phyloP scores from a whole-genome alignment of 495 filamentous ascomycete genomes.

The Annulohypoxylon nitens region DNA sequence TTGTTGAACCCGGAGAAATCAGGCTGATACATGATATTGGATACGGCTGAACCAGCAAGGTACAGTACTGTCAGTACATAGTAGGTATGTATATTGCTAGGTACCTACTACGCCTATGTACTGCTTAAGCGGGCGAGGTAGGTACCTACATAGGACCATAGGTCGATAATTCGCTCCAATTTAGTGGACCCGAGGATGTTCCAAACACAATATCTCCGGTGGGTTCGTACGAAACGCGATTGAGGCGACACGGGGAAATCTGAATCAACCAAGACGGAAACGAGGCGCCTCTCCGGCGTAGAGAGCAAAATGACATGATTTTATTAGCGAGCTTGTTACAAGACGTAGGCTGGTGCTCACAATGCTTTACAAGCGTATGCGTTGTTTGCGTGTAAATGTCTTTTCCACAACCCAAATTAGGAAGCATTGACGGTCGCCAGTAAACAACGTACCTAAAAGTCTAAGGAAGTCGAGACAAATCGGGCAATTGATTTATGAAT shows the following conservation, averaged over 20 bases:
- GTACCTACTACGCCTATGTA: background rate
- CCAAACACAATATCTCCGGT: slow-evolving; percentile 33
- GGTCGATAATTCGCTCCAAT: slow-evolving; percentile 1
- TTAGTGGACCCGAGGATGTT: slow-evolving; percentile 32
- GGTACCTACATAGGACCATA: background rate
- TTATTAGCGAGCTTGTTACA: slow-evolving; percentile 18
- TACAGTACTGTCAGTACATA: background rate
- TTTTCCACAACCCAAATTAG: slow-evolving; percentile 11
- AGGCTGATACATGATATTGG: slow-evolving; percentile 37
- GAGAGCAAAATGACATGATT: slow-evolving; percentile 37
- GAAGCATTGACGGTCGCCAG: slow-evolving; percentile 1
- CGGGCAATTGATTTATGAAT: background rate
- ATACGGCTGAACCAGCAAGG: background rate
- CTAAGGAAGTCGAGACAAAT: slow-evolving; percentile 14
- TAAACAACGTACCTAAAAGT: background rate
- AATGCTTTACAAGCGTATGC: background rate
- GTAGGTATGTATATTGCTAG: slow-evolving; percentile 10
- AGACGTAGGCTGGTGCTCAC: slow-evolving; percentile 3
- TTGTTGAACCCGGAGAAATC: slow-evolving; percentile 38
- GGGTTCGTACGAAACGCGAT: slow-evolving; percentile 43
- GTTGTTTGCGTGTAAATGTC: background rate
- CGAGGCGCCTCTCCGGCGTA: slow-evolving; percentile 27
- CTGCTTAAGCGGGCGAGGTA: background rate
- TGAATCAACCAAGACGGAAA: slow-evolving; percentile 44
- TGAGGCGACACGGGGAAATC: slow-evolving; percentile 39